These are phyloP conservation scores for Citrullus mucosospermus DNA, from an alignment of 306 rosid genomes.

Conservation along the genomic window DNA sequence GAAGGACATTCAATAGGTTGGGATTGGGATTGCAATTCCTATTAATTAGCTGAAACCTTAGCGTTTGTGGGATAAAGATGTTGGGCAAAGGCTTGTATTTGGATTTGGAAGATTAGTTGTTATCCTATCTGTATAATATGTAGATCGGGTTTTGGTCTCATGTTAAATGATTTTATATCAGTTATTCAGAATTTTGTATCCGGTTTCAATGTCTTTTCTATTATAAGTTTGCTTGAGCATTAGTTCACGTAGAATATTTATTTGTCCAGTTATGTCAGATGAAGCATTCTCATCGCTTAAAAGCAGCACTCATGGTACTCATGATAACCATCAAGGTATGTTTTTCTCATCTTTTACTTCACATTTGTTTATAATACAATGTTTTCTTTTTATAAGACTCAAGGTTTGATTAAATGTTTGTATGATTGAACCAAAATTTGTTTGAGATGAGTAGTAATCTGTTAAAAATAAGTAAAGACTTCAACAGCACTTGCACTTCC, in stretches of 20 bases:
- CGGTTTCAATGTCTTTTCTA: neutral
- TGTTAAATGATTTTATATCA: neutral
- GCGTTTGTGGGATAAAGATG: neutral
- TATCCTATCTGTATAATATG: neutral
- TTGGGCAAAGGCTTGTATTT: neutral
- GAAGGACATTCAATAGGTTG: neutral
- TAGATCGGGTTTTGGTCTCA: neutral
- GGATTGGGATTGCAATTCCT: neutral
- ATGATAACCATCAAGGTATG: slow-evolving; percentile 67
- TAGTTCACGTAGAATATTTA: neutral
- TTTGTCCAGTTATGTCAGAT: slow-evolving; percentile 39
- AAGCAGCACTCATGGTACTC: slow-evolving; percentile 59
- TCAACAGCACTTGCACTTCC: neutral
- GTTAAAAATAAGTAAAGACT: neutral
- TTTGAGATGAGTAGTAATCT: neutral
- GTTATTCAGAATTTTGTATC: neutral
- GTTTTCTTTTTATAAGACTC: neutral
- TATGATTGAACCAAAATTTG: neutral
- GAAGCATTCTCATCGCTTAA: slow-evolving; percentile 12
- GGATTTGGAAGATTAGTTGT: neutral
- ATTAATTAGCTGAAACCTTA: neutral
- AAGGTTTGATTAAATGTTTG: neutral
- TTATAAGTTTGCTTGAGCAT: neutral
- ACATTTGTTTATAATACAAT: neutral
- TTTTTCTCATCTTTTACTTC: neutral